Evolutionary conservation across 306 rosid genomes (phyloP).

Genomic region (Lagenaria siceraria): DNA sequence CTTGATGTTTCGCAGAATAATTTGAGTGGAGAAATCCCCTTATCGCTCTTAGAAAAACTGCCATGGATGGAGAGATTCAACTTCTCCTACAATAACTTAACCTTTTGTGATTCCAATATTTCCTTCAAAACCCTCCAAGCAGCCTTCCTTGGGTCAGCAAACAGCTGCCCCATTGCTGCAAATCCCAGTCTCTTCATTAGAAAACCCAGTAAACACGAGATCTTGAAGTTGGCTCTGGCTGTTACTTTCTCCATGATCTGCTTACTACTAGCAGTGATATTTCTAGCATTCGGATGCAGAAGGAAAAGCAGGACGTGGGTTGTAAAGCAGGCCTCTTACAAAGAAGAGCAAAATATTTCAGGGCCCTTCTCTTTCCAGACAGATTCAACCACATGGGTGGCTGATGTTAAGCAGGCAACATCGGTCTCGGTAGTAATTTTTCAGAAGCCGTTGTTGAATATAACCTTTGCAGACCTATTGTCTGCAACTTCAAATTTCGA

Average conservation of each 20-base stretch:
- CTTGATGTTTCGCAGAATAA: slow-evolving; percentile 77
- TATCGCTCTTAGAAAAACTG: slow-evolving; percentile 40
- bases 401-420: slow-evolving; percentile 95
- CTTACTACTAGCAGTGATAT: slow-evolving; percentile 59
- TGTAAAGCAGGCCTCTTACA: slow-evolving; percentile 59
- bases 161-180: slow-evolving; percentile 93
- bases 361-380: slow-evolving; percentile 97
- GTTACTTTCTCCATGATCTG: slow-evolving; percentile 60
- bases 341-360: slow-evolving; percentile 73
- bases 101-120: slow-evolving; percentile 57
- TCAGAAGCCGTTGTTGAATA: slow-evolving; percentile 80
- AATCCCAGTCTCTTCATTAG: slow-evolving; percentile 45
- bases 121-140: slow-evolving; percentile 28
- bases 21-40: slow-evolving; percentile 72
- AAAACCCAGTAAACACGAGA: slow-evolving; percentile 27
- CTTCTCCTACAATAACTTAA: slow-evolving; percentile 82
- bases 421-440: slow-evolving; percentile 83
- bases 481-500: slow-evolving; percentile 93
- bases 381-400: slow-evolving; percentile 97
- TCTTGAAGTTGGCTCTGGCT: slow-evolving; percentile 63
- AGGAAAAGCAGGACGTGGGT: slow-evolving; percentile 68
- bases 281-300: slow-evolving; percentile 74
- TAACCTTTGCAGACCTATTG: slow-evolving; percentile 85
- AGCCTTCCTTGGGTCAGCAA: slow-evolving; percentile 55
- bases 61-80: slow-evolving; percentile 70